phyloP scores from a whole-genome alignment of 495 filamentous ascomycete genomes.

The Hypoxylon perforatum region DNA sequence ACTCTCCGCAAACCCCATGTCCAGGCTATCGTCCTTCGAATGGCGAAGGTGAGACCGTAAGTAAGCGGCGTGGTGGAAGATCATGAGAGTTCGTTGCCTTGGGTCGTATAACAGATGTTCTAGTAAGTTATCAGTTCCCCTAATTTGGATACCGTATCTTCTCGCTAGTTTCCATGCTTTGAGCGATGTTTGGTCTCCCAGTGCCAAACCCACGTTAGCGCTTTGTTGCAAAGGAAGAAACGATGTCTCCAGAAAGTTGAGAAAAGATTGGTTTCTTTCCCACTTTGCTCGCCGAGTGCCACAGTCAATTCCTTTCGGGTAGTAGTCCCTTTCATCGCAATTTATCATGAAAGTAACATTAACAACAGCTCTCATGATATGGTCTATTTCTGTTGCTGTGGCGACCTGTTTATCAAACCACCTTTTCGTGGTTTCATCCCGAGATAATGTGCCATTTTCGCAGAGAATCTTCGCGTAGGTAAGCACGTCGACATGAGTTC shows the following conservation, averaged over 20 bases:
- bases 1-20: constrained; percentile 25
- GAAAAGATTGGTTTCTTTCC: constrained; percentile 4
- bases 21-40: constrained; percentile 15
- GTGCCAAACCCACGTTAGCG: not conserved
- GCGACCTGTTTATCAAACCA: not conserved
- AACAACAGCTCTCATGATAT: constrained; percentile 3
- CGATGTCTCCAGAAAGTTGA: constrained; percentile 5
- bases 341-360: constrained; percentile 15
- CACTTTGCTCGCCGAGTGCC: constrained; percentile 5
- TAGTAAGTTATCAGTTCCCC: constrained; percentile 35
- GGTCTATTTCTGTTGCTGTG: not conserved
- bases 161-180: constrained; percentile 39
- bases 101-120: constrained; percentile 38
- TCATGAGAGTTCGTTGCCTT: constrained; percentile 15
- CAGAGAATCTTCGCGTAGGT: constrained; percentile 6
- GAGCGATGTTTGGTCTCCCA: constrained; percentile 8
- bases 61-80: constrained; percentile 39
- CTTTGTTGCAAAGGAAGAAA: constrained; percentile 7
- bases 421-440: constrained; percentile 6
- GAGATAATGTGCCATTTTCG: constrained; percentile 2
- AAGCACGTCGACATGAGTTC: constrained; percentile 17
- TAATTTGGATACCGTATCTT: constrained; percentile 27
- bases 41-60: constrained; percentile 31
- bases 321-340: constrained; percentile 18
- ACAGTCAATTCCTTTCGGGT: not conserved